These are phyloP conservation scores for Periconia sp. DNA, from an alignment of 2,329 filamentous ascomycete species.

Conservation along the genomic window DNA sequence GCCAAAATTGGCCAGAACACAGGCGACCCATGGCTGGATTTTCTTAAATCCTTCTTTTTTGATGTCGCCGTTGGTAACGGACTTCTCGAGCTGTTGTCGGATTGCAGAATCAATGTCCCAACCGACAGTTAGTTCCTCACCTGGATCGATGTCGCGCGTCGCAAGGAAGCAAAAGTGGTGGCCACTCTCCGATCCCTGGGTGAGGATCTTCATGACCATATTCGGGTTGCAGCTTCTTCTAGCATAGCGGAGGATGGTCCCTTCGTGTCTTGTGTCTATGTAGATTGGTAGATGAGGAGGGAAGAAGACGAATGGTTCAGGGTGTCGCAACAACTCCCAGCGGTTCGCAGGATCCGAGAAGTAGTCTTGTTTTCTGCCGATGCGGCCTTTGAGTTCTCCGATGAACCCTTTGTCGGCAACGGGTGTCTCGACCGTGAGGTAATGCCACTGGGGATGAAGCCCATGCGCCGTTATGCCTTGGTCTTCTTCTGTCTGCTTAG, in stretches of 20 bases:
- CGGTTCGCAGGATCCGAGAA: conserved; percentile 52
- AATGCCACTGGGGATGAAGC: conserved; percentile 72
- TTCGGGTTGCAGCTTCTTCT: conserved; percentile 92
- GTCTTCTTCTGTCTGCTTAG: conserved; percentile 60
- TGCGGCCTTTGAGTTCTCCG: conserved; percentile 72
- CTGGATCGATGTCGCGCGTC: conserved; percentile 74
- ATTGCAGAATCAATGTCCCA: conserved; percentile 58
- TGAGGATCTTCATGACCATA: conserved; percentile 82
- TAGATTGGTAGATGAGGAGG: conserved; percentile 88
- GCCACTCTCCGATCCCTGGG: conserved; percentile 68
- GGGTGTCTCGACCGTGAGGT: conserved; percentile 61
- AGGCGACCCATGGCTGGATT: conserved; percentile 69
- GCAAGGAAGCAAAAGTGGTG: conserved; percentile 95
- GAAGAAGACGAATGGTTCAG: conserved; percentile 65
- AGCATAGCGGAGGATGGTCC: conserved; percentile 85
- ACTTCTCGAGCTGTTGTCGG: conserved; percentile 65
- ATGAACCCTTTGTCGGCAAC: conserved; percentile 62
- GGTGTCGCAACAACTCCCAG: conserved; percentile 56
- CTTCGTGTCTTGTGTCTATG: conserved; percentile 89
- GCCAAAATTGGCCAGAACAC: conserved; percentile 77
- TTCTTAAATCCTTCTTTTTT: conserved; percentile 64
- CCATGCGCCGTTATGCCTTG: conserved; percentile 57
- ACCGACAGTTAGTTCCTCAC: conserved; percentile 72
- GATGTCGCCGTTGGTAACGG: conserved; percentile 66
- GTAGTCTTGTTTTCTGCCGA: conserved; percentile 57